Evolutionary conservation across 179 eudicot species (phyloP).

Genomic region (Patellifolia procumbens): DNA sequence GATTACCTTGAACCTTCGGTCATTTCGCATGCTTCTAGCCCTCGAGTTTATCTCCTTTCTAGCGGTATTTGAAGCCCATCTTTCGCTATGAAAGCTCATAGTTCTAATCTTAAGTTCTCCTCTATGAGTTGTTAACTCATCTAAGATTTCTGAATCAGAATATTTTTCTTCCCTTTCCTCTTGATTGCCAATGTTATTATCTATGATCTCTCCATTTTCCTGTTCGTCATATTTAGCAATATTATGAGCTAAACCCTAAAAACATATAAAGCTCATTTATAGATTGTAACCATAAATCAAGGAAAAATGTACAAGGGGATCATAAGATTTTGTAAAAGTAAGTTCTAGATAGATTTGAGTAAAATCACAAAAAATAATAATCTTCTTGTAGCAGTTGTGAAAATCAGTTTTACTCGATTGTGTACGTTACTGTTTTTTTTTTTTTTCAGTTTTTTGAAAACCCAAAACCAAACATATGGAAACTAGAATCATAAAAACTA

Average conservation of each 20-base stretch:
- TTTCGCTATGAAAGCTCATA: conserved; percentile 19
- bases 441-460: too few species aligned
- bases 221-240: neutral
- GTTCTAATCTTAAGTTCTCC: conserved; percentile 48
- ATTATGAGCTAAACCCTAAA: neutral
- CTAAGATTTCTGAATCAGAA: conserved; percentile 39
- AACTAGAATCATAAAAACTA: too few species aligned
- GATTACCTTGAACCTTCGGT: conserved; percentile 8
- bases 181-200: neutral
- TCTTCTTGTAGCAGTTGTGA: too few species aligned
- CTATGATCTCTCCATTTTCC: conserved; percentile 15
- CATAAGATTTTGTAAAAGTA: too few species aligned
- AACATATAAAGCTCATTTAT: too few species aligned
- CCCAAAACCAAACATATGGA: too few species aligned
- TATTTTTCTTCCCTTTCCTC: conserved; percentile 17
- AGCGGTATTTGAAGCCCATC: conserved; percentile 11
- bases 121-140: conserved; percentile 44
- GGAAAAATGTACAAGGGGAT: too few species aligned
- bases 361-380: too few species aligned
- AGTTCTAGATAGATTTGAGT: too few species aligned
- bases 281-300: too few species aligned
- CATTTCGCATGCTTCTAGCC: conserved; percentile 17
- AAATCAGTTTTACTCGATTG: too few species aligned
- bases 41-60: neutral
- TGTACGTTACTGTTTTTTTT: too few species aligned